Base-by-base conservation (phyloP, 2,329 filamentous ascomycete species). In the Hypoxylon sp. region DNA sequence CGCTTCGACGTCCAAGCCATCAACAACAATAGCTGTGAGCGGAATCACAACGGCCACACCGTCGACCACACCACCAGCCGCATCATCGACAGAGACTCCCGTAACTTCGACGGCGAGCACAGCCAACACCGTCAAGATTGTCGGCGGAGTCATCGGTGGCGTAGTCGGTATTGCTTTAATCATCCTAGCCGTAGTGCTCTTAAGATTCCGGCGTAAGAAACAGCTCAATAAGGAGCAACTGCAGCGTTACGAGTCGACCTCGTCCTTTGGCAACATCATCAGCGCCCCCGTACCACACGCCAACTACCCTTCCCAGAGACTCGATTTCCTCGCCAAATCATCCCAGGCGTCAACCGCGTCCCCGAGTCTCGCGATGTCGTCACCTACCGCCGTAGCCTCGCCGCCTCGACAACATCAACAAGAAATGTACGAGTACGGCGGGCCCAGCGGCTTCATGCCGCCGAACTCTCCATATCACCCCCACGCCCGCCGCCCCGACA, bases 221-320 rank as follows among this genome's bases (percentile, higher is more conserved):
- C 14, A 43, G 50, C 17, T 41, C n/a, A 51, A 60, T 25, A 49
- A 46, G 11, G 25, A 56, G 28, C 46, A 48, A 10, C 28, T 50
- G 10, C 61, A 65, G 48, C 68, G 71, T 10, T 67, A 52, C 23
- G 65, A 72, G 23, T 68, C 72, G 23, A 57, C 66, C 0, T 65
- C 69, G 32, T 75, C 75, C 5, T 76, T 76, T 65, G 74, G 74
- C 32, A 73, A 75, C 68, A 73, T 73, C 53, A 76, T 77, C 69
- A 75, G 74, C 66, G 65, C 63, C 14, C 75, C 75, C 28, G 72
- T 76, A 9, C 75, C 75, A 23, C 74, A 76, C 66, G 69, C 64
- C 19, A 69, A 73, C 49, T 76, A 71, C 68, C 49, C 69, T 34
- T 72, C 60, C 50, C 63, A 74, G 56, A 73, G 75, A 1, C 55